Conservation (phyloP, 805 yeast species). For the Metschnikowia drakensbergensis region DNA sequence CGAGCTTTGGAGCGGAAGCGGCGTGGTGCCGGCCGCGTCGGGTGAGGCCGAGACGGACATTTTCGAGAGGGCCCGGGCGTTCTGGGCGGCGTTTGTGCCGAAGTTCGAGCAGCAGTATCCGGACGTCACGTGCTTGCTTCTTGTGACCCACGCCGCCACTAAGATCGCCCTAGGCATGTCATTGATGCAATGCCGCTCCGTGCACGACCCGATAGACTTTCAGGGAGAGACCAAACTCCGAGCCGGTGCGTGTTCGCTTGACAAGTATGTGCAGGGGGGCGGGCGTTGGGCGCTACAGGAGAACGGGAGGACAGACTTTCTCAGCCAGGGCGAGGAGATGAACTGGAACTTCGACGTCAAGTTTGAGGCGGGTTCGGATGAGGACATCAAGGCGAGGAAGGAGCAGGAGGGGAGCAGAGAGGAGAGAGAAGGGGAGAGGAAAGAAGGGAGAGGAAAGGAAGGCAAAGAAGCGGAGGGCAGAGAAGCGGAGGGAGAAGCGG, state of each 20-base stretch:
- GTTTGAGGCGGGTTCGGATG: conserved; percentile 87
- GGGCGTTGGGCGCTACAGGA: conserved; percentile 55
- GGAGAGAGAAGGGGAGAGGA: conserved; percentile 1
- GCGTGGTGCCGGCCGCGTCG: conserved; percentile 52
- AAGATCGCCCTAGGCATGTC: conserved; percentile 85
- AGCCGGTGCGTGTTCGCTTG: conserved; percentile 85
- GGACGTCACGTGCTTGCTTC: conserved; percentile 54
- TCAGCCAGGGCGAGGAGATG: conserved; percentile 84
- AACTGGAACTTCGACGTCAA: conserved; percentile 79
- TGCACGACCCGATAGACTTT: conserved; percentile 48
- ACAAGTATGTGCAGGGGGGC: conserved; percentile 43
- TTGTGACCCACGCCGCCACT: conserved; percentile 93
- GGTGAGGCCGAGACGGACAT: conserved; percentile 82
- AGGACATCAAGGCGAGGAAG: conserved; percentile 62
- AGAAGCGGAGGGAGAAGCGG: background rate
- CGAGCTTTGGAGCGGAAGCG: conserved; percentile 41
- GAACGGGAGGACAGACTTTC: conserved; percentile 73
- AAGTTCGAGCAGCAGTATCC: conserved; percentile 57
- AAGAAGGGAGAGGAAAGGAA: background rate
- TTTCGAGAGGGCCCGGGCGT: conserved; percentile 52
- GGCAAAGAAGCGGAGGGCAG: too few species aligned
- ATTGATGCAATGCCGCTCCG: conserved; percentile 49
- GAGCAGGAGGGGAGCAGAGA: conserved; percentile 7
- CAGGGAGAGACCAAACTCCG: conserved; percentile 38
- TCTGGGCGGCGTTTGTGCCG: conserved; percentile 56